Percentiles rank a stretch among this genome's conserved stretches.
Evolutionary conservation across 1,139 yeast genomes (phyloP).

Genomic region (Magnusiomyces suaveolens): DNA sequence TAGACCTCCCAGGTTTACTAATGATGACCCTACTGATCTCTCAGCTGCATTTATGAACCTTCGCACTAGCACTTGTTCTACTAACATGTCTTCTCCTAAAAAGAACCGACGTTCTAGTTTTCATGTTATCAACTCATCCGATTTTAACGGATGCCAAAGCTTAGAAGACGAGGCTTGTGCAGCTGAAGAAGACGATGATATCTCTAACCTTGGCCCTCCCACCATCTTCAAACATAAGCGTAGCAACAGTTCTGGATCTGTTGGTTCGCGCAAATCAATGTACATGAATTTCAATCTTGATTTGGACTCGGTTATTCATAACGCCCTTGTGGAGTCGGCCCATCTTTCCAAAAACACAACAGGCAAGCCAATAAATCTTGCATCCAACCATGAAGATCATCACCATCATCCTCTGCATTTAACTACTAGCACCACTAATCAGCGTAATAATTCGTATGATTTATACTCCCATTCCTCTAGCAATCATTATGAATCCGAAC

Average conservation of each 20-base stretch:
- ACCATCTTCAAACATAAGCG: neutral
- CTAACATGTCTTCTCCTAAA: neutral
- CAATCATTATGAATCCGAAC: neutral
- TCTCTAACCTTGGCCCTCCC: no score
- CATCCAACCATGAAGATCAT: neutral
- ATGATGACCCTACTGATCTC: neutral
- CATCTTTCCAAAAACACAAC: neutral
- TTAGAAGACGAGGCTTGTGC: neutral
- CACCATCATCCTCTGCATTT: neutral
- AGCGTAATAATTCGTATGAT: neutral
- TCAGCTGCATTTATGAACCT: neutral
- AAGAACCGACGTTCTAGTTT: neutral
- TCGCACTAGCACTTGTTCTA: neutral
- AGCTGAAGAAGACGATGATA: neutral
- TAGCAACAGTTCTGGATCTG: neutral
- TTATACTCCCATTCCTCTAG: neutral
- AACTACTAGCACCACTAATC: neutral
- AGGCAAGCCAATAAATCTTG: neutral
- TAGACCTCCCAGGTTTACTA: neutral
- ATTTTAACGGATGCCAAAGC: neutral
- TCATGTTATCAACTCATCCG: neutral
- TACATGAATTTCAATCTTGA: slow-evolving; percentile 2
- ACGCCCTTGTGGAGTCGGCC: slow-evolving; percentile 7
- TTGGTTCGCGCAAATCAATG: neutral
- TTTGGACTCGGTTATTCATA: slow-evolving; percentile 9